A percentile compares a stretch with the other conserved stretches of the same genome.
phyloP scores from a whole-genome alignment of 2,329 filamentous ascomycete genomes.

The Monosporascus sp. region DNA sequence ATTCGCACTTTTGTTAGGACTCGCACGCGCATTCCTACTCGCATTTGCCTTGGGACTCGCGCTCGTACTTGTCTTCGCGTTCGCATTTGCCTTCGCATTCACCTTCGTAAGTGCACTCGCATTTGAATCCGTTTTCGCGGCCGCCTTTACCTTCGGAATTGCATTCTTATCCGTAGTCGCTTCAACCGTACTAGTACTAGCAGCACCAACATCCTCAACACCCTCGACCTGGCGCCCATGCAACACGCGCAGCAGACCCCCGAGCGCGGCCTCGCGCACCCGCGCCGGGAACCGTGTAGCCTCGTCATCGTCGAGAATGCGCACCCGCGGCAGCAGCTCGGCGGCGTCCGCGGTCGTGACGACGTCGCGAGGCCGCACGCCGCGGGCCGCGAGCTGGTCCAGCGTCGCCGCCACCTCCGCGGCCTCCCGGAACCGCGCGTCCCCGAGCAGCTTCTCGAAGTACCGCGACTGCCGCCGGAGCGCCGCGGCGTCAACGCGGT shows the following conservation, averaged over 20 bases:
- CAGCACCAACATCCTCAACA: not conserved
- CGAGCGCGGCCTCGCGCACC: slow-evolving; percentile 53
- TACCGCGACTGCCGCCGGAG: slow-evolving; percentile 62
- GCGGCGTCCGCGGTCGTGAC: slow-evolving; percentile 20
- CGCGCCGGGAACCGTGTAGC: slow-evolving; percentile 51
- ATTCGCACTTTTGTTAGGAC: not conserved
- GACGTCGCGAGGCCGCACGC: slow-evolving; percentile 44
- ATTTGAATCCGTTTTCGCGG: not conserved
- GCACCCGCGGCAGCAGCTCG: slow-evolving; percentile 55
- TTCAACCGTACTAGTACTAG: not conserved
- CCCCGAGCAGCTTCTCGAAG: slow-evolving; percentile 62
- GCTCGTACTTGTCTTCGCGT: slow-evolving; percentile 15
- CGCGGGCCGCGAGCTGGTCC: slow-evolving; percentile 40
- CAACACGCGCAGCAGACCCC: slow-evolving; percentile 62
- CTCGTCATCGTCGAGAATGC: slow-evolving; percentile 63
- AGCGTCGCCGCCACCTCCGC: slow-evolving; percentile 48
- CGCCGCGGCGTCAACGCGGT: slow-evolving; percentile 53
- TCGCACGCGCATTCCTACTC: no score
- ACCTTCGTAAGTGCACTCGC: not conserved
- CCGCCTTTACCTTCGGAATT: not conserved
- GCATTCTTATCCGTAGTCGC: slow-evolving; percentile 16
- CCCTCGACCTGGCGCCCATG: slow-evolving; percentile 46
- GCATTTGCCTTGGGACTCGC: not conserved
- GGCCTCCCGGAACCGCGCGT: slow-evolving; percentile 59
- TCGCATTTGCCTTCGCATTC: not conserved